Conservation (phyloP, 176 grass and related monocot genomes). For the Cenchrus fungigraminus region DNA sequence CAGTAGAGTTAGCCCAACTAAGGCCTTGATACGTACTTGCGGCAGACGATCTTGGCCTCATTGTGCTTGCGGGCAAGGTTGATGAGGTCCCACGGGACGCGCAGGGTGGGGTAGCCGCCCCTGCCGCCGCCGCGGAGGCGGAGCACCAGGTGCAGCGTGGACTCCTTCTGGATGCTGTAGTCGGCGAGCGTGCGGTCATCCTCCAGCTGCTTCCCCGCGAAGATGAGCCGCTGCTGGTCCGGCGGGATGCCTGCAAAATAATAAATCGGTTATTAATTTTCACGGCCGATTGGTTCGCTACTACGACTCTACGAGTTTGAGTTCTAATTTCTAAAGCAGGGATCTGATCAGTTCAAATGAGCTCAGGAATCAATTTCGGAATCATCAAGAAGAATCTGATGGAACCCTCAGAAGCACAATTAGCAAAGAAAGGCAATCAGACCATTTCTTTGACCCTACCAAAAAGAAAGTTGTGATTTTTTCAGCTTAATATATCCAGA, state of each 20-base stretch:
- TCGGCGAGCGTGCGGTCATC: conserved; percentile 55
- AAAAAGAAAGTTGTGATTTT: not conserved
- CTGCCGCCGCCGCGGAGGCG: conserved; percentile 52
- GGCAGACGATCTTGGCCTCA: not conserved
- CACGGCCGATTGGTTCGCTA: not conserved
- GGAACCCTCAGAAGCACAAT: not conserved
- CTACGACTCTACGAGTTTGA: not conserved
- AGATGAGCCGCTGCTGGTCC: conserved; percentile 75
- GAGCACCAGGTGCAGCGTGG: conserved; percentile 61
- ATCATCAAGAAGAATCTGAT: conserved; percentile 17
- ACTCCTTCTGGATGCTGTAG: conserved; percentile 69
- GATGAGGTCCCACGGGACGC: not conserved
- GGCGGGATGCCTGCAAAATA: conserved; percentile 40
- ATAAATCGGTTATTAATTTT: not conserved
- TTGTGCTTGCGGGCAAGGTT: conserved; percentile 22
- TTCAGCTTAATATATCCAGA: not conserved
- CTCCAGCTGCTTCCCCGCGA: conserved; percentile 65
- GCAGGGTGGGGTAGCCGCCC: not conserved
- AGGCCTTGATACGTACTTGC: not conserved
- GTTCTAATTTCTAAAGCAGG: not conserved
- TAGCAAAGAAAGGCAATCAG: no score
- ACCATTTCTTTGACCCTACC: no score
- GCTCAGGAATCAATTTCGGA: not conserved
- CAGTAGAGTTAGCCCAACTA: no score
- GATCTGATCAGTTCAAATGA: conserved; percentile 1